A percentile compares a stretch with the other conserved stretches of the same genome.
phyloP scores from a whole-genome alignment of 768 basidiomycete species.

The Tricholoma terreum region DNA sequence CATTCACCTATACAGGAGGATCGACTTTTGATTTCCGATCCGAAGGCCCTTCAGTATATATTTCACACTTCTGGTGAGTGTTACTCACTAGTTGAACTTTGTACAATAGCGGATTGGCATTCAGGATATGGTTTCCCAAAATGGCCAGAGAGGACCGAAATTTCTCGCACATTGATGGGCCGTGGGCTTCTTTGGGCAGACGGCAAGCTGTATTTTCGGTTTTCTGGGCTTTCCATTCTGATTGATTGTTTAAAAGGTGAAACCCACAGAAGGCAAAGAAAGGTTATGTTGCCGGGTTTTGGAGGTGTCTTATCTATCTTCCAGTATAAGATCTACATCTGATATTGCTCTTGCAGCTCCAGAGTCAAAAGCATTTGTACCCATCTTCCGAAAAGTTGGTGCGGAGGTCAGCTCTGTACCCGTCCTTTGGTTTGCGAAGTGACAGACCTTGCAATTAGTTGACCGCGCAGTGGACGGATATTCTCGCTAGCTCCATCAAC shows the following conservation, averaged over 20 bases:
- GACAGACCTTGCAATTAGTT: constrained; percentile 30
- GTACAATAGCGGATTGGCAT: constrained; percentile 3
- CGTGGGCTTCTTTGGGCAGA: constrained; percentile 55
- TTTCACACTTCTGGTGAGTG: constrained; percentile 46
- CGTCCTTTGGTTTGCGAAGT: neutral
- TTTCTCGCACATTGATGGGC: constrained; percentile 49
- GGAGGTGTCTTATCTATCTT: constrained; percentile 31
- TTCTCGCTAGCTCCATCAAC: constrained; percentile 39
- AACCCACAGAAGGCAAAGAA: constrained; percentile 53
- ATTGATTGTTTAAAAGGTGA: constrained; percentile 24
- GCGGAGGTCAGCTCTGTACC: constrained; percentile 32
- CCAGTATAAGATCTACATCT: neutral
- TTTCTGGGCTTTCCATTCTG: neutral
- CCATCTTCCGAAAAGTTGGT: constrained; percentile 43
- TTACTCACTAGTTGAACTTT: constrained; percentile 2
- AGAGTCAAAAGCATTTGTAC: constrained; percentile 48
- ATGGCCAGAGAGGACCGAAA: constrained; percentile 46
- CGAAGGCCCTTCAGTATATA: constrained; percentile 57
- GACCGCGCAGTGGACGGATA: constrained; percentile 49
- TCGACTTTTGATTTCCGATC: constrained; percentile 51
- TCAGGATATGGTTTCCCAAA: constrained; percentile 53
- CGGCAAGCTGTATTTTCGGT: constrained; percentile 27
- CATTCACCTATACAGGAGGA: constrained; percentile 38
- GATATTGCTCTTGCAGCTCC: constrained; percentile 24
- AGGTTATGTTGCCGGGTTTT: constrained; percentile 54